These are phyloP conservation scores for Candida argentea DNA, from an alignment of 805 yeast species.

Conservation along the genomic window DNA sequence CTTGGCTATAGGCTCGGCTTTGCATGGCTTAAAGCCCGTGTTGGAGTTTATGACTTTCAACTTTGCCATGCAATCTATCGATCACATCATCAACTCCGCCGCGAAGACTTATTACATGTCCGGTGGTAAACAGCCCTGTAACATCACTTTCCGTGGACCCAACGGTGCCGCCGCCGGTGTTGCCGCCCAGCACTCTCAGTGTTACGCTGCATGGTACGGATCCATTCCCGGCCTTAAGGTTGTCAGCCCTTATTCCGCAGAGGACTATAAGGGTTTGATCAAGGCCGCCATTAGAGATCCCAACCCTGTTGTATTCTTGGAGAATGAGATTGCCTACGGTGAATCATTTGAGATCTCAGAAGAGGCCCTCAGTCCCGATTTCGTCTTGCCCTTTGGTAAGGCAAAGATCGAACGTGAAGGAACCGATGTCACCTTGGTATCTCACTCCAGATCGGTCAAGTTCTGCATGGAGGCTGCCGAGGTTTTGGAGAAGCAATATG, in stretches of 20 bases:
- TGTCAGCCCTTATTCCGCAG: conserved; percentile 88
- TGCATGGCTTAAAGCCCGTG: conserved; percentile 91
- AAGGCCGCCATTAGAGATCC: conserved; percentile 98
- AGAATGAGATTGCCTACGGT: conserved; percentile 92
- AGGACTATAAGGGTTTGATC: conserved; percentile 89
- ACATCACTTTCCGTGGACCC: conserved; percentile 97
- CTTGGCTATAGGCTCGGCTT: conserved; percentile 90
- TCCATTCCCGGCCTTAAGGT: conserved; percentile 97
- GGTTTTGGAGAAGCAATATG: conserved; percentile 69
- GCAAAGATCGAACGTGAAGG: conserved; percentile 95
- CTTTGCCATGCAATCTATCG: conserved; percentile 99
- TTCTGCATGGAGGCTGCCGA: conserved; percentile 88
- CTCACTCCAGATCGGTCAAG: conserved; percentile 87
- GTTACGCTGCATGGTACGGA: conserved; percentile 96
- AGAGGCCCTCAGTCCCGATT: conserved; percentile 83
- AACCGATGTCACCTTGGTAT: conserved; percentile 76
- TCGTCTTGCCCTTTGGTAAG: conserved; percentile 84
- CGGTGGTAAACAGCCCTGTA: conserved; percentile 97
- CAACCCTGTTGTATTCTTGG: conserved; percentile 92
- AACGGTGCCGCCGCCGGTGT: conserved; percentile 99
- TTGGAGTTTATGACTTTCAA: conserved; percentile 99
- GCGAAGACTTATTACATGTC: conserved; percentile 99
- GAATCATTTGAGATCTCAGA: conserved; percentile 83
- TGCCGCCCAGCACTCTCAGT: conserved; percentile 99
- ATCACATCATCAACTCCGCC: conserved; percentile 95